Base-by-base conservation (phyloP, 202 grass and related monocot species). In the Zoysia matrella region DNA sequence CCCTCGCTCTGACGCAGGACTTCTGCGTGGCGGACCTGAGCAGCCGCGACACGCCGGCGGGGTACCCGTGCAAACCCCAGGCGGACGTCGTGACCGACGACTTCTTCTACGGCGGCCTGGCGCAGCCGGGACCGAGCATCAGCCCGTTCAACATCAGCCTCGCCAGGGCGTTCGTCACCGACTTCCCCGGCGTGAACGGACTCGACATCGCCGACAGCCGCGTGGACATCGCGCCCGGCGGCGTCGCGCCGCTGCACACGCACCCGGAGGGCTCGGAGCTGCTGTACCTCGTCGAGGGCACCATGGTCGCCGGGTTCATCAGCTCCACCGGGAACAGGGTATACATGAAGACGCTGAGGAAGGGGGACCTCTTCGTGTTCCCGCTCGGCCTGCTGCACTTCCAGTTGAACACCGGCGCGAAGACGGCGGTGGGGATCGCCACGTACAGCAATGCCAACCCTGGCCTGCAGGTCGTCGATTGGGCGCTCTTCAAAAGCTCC, bases 331-430 rank as follows among this genome's bases (percentile, higher is more conserved):
- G 50, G 50, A 96, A 96, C 47, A 9, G 0, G 0, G 77, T 63
- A 6, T 96, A 85, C 80, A 72, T 69, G 43, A 82, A 64, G 54
- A 81, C 63, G 13, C 41, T 96, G 22, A 0, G 0, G 0, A 80
- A 74, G 69, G 88, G 88, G 2, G 88, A 91, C 6, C 8, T 76
- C n/a, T 85, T 85, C 80, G 15, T 92, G 73, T 90, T 92, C 80
- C 93, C 93, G 2, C 73, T 83, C 75, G 93, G 86, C 1, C 83
- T 85, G 43, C 73, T 80, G 4, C 93, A 96, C 91, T 92, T 67
- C 64, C 93, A 89, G 81, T 73, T 85, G 47, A 95, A 95, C 54
- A 2, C n/a, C 45, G 93, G 86, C 65, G 45, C 40, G 0, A 9
- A 47, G 30, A 77, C 42, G 7, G 90, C 93, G 4, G 67, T 85